Percentiles rank a stretch among this genome's conserved stretches.
phyloP scores from a whole-genome alignment of 75 land plant genomes.

The Cryptomeria japonica region DNA sequence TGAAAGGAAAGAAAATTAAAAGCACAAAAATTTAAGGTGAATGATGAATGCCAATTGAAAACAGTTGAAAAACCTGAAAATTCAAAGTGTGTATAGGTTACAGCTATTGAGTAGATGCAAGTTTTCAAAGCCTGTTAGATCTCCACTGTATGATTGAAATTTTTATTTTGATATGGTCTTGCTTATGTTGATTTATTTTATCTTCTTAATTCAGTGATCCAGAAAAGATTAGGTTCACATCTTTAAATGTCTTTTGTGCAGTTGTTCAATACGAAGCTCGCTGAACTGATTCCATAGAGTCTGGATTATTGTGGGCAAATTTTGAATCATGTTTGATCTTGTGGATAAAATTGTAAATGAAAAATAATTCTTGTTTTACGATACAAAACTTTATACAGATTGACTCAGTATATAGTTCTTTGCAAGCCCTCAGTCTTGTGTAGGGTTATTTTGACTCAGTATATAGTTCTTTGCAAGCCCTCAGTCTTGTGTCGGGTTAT shows the following conservation, averaged over 20 bases:
- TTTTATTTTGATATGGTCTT: neutral
- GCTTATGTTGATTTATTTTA: neutral
- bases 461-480: neutral
- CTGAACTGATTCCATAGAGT: neutral
- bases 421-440: neutral
- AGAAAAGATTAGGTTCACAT: too few relatives aligned
- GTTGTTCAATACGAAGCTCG: conserved; percentile 13
- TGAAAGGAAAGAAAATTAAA: neutral
- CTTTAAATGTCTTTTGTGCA: neutral
- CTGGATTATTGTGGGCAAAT: too few relatives aligned
- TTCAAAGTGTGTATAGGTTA: neutral
- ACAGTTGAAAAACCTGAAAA: neutral
- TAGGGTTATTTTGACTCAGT: neutral
- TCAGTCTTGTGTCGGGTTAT: neutral
- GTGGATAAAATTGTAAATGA: neutral
- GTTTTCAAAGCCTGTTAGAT: neutral
- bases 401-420: neutral
- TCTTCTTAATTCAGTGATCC: neutral
- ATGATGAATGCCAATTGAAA: neutral
- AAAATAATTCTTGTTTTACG: neutral
- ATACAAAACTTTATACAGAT: neutral
- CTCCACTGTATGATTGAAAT: neutral
- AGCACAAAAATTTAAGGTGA: neutral
- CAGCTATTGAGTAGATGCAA: neutral
- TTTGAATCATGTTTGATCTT: neutral